Conservation (phyloP, 2,329 filamentous ascomycete genomes). For the Penicillium sp. region DNA sequence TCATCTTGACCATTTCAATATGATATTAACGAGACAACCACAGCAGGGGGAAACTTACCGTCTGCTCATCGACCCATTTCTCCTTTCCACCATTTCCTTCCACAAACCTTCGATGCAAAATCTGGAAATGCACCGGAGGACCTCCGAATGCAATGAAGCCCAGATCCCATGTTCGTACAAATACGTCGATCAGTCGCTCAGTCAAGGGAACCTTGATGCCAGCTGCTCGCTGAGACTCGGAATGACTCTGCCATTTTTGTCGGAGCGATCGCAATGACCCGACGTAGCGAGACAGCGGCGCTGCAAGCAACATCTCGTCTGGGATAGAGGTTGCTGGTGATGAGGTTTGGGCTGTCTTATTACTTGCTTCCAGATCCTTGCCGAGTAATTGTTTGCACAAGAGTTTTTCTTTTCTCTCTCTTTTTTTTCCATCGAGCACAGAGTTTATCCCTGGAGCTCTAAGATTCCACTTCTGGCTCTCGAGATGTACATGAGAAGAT, state of each 20-base stretch:
- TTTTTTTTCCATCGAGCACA: too few relatives aligned
- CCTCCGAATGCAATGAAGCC: conserved; percentile 63
- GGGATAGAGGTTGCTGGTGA: not conserved
- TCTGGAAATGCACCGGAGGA: conserved; percentile 64
- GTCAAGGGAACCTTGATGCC: not conserved
- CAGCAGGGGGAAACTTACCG: conserved; percentile 40
- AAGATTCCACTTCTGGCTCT: too few relatives aligned
- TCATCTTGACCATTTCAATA: too few relatives aligned
- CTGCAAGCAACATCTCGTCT: conserved; percentile 1
- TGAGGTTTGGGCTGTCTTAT: too few relatives aligned
- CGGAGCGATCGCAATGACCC: conserved; percentile 1
- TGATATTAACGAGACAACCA: too few relatives aligned
- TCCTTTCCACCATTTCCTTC: conserved; percentile 40
- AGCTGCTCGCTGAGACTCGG: not conserved
- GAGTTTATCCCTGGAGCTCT: too few relatives aligned
- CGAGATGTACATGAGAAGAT: too few relatives aligned
- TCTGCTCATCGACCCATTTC: conserved; percentile 64
- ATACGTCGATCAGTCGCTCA: conserved; percentile 23
- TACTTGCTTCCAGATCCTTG: too few relatives aligned
- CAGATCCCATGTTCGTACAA: conserved; percentile 50
- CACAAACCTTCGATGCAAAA: conserved; percentile 59
- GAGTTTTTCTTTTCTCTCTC: too few relatives aligned
- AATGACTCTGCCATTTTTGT: conserved; percentile 3
- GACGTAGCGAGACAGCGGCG: conserved; percentile 2
- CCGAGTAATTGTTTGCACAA: too few relatives aligned